Evolutionary conservation across 1,139 yeast species (phyloP).

Genomic region (Yamadazyma epiphylla): DNA sequence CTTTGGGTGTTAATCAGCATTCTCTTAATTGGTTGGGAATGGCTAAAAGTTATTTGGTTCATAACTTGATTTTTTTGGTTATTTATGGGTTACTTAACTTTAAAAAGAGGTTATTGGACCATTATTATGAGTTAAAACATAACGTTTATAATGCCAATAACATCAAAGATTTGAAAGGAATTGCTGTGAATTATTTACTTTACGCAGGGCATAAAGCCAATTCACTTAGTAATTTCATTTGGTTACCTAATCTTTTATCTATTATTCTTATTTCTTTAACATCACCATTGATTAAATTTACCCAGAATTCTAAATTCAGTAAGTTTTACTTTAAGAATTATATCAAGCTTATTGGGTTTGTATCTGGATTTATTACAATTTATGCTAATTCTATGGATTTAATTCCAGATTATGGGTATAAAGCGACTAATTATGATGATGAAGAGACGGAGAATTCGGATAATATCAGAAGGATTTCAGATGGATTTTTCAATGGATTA

Average conservation of each 20-base stretch:
- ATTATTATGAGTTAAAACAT: constrained; percentile 25
- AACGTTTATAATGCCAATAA: constrained; percentile 13
- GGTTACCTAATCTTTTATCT: constrained; percentile 34
- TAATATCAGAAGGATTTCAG: constrained; percentile 23
- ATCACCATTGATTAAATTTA: constrained; percentile 24
- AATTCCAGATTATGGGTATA: constrained; percentile 24
- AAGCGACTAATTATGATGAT: constrained; percentile 10
- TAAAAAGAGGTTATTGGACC: constrained; percentile 23
- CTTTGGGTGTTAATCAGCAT: constrained; percentile 24
- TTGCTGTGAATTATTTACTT: constrained; percentile 16
- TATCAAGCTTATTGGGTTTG: constrained; percentile 33
- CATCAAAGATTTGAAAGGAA: constrained; percentile 7
- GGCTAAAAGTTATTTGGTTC: constrained; percentile 22
- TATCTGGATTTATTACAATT: constrained; percentile 30
- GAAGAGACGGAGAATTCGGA: constrained; percentile 10
- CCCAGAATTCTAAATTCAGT: constrained; percentile 16
- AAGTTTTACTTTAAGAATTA: constrained; percentile 32
- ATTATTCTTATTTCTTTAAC: constrained; percentile 34
- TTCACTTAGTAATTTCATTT: constrained; percentile 33
- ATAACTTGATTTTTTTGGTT: constrained; percentile 21
- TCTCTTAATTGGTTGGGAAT: constrained; percentile 30
- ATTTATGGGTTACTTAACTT: constrained; percentile 19
- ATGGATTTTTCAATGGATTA: constrained; percentile 25
- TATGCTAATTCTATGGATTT: constrained; percentile 22
- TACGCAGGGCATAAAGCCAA: constrained; percentile 27